Evolutionary conservation across 129 eudicot genomes (phyloP).

Genomic region (Flaveria brownii): DNA sequence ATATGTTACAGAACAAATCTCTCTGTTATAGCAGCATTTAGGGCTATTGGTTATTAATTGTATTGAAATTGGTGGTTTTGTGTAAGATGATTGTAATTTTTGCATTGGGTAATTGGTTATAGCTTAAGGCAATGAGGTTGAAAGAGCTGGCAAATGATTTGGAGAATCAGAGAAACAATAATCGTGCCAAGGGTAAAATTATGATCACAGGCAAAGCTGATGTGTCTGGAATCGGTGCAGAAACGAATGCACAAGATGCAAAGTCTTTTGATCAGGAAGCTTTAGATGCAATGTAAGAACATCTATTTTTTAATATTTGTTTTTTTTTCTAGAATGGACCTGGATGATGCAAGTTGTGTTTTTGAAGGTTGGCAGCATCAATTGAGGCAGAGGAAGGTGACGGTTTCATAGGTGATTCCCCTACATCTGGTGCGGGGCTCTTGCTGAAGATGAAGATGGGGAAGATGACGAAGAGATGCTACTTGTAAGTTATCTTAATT

Average conservation of each 20-base stretch:
- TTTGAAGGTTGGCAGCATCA: conserved; percentile 83
- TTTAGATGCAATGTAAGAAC: conserved; percentile 51
- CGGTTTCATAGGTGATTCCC: conserved; percentile 49
- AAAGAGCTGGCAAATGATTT: conserved; percentile 72
- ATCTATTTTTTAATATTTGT: not conserved
- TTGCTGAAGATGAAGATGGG: conserved; percentile 51
- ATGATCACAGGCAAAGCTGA: conserved; percentile 4
- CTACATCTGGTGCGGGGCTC: conserved; percentile 57
- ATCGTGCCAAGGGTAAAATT: conserved; percentile 61
- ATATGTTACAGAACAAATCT: no score
- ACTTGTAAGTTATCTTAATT: conserved; percentile 48
- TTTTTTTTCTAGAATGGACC: not conserved
- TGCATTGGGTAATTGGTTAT: no score
- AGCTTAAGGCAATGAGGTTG: conserved; percentile 47
- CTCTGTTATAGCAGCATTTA: not conserved
- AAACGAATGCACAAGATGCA: no score
- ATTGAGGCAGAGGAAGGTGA: conserved; percentile 73
- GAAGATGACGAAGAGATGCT: conserved; percentile 80
- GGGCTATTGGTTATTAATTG: not conserved
- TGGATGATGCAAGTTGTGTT: conserved; percentile 4
- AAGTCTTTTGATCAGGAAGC: no score
- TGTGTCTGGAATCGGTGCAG: no score
- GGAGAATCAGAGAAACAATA: conserved; percentile 59
- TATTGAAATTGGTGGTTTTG: no score
- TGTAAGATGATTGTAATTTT: no score